These are phyloP conservation scores for Mortierella sp. DNA, from an alignment of 371 early-diverging fungal species.

Conservation along the genomic window DNA sequence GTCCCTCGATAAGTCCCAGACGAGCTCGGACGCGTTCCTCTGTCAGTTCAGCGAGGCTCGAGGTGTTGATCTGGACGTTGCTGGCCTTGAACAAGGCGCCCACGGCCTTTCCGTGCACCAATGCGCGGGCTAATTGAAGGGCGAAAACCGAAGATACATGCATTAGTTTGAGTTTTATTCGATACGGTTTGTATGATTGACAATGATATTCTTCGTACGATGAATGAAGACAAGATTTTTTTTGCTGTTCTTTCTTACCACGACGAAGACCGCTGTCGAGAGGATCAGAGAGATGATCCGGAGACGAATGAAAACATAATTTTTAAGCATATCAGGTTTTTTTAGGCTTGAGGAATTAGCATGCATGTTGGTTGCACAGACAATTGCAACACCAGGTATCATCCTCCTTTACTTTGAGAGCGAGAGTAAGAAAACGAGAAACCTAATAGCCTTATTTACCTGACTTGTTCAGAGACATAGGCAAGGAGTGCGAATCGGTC, in stretches of 20 bases:
- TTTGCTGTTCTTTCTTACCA: constrained; percentile 22
- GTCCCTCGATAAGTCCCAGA: constrained; percentile 43
- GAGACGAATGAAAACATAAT: neutral
- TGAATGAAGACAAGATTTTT: neutral
- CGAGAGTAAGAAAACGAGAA: neutral
- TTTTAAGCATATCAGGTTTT: too few relatives aligned
- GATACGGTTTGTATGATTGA: neutral
- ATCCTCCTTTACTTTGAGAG: too few relatives aligned
- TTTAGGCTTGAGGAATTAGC: too few relatives aligned
- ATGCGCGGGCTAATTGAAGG: constrained; percentile 81
- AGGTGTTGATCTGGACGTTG: constrained; percentile 64
- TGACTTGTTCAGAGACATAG: constrained; percentile 76
- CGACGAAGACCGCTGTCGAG: constrained; percentile 37
- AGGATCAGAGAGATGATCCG: neutral
- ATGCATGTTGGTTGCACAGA: neutral
- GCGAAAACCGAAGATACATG: too few relatives aligned
- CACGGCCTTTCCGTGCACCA: constrained; percentile 79
- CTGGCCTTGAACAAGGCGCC: constrained; percentile 66
- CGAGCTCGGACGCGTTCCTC: constrained; percentile 55
- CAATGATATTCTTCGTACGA: neutral
- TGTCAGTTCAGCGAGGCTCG: constrained; percentile 58
- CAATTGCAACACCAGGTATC: neutral
- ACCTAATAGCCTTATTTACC: constrained; percentile 54
- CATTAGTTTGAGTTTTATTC: too few relatives aligned
- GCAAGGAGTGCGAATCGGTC: constrained; percentile 72